Base-by-base conservation (phyloP, 192 early-diverging fungal genomes). In the Obelidium mucronatum region DNA sequence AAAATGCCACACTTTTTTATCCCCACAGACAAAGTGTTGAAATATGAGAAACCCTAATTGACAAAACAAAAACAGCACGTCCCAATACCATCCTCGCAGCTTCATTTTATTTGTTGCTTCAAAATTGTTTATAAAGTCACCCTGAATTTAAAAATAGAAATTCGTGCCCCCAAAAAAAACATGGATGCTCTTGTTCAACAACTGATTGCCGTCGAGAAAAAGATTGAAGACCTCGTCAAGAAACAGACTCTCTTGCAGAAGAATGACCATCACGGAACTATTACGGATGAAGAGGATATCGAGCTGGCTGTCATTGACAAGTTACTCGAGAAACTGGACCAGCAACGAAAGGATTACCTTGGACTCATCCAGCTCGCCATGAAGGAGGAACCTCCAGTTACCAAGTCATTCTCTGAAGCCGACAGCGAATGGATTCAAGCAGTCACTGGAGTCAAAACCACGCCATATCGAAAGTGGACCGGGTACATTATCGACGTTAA, bases 151-250 rank as follows among this genome's bases (percentile, higher is more conserved):
- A n/a, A n/a, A n/a, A n/a, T n/a, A n/a, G n/a, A n/a, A n/a, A n/a
- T n/a, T n/a, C n/a, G n/a, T n/a, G n/a, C n/a, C 66, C 42, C n/a
- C 19, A 24, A 13, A n/a, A 61, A 17, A 13, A 61, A 72, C 48
- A 72, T 72, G 70, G 70, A 72, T 72, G 22, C 1, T 65, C 1
- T 67, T 15, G 26, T 61, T 67, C 70, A 72, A 72, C 69, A 75
- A 31, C 44, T 75, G 70, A 37, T 44, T 63, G 40, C 71, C 63
- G 54, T 79, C 51, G 30, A 79, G 35, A 40, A 79, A 56, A 63
- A 79, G 60, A 79, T 79, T 52, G 54, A 79, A 79, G 78, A 80
- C 2, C 52, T 79, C 39, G 13, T 81, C 44, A 79, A 81, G 26
- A 80, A 42, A 30, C 39, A 79, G 65, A 80, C 68, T 37, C 62